Evolutionary conservation across 768 basidiomycete species (phyloP).

Genomic region (Termitomyces sp.): DNA sequence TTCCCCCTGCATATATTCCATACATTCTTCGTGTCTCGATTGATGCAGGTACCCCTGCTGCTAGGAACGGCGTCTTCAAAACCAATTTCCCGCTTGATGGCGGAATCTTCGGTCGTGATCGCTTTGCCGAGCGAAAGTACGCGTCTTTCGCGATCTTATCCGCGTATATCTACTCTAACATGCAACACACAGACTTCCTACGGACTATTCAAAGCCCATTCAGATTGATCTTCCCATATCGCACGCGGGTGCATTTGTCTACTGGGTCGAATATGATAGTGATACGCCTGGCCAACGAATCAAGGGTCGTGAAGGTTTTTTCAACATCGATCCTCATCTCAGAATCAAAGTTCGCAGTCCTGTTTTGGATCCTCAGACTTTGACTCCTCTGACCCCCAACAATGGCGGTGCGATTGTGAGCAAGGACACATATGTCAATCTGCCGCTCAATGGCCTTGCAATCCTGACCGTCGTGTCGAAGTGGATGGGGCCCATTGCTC

Average conservation of each 20-base stretch:
- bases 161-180: slow-evolving; percentile 17
- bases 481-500: slow-evolving; percentile 88
- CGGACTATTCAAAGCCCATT: slow-evolving; percentile 85
- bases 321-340: slow-evolving; percentile 93
- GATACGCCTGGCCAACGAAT: slow-evolving; percentile 54
- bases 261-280: slow-evolving; percentile 90
- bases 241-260: slow-evolving; percentile 93
- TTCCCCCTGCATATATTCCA: slow-evolving; percentile 85
- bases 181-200: slow-evolving; percentile 59
- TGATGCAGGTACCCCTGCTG: slow-evolving; percentile 88
- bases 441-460: slow-evolving; percentile 85
- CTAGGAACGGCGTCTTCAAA: slow-evolving; percentile 88
- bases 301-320: slow-evolving; percentile 87
- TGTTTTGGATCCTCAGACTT: slow-evolving; percentile 57
- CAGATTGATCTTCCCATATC: slow-evolving; percentile 95
- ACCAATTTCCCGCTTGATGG: slow-evolving; percentile 98
- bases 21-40: slow-evolving; percentile 91
- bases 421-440: slow-evolving; percentile 49
- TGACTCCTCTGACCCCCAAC: slow-evolving; percentile 46
- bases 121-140: slow-evolving; percentile 73
- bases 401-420: slow-evolving; percentile 49
- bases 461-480: slow-evolving; percentile 93
- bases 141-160: slow-evolving; percentile 1
- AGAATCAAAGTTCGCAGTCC: slow-evolving; percentile 67
- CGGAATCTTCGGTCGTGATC: slow-evolving; percentile 74